Conservation (phyloP, 257 asterid genomes). For the Linaria vulgaris region DNA sequence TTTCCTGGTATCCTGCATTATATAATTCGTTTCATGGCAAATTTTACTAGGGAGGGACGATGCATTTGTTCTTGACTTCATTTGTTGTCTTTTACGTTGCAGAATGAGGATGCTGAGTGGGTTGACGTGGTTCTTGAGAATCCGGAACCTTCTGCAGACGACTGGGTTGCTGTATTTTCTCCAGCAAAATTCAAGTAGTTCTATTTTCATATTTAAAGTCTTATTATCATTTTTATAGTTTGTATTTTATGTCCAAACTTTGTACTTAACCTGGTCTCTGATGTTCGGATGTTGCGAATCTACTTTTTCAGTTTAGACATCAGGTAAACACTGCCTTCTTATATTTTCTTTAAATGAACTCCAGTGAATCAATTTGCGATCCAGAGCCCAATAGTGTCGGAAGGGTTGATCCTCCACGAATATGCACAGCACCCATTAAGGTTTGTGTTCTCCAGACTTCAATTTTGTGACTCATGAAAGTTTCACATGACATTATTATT, state of each 20-base stretch:
- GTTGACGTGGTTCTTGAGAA: conserved; percentile 31
- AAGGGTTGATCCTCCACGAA: conserved; percentile 33
- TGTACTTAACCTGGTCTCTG: too few relatives aligned
- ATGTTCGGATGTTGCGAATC: too few relatives aligned
- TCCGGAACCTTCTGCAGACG: conserved; percentile 42
- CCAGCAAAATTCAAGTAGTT: conserved; percentile 36
- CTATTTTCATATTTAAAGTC: not conserved
- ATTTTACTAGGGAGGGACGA: too few relatives aligned
- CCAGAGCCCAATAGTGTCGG: conserved; percentile 22
- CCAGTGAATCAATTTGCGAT: conserved; percentile 42
- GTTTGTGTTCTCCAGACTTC: conserved; percentile 19
- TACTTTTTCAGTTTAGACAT: too few relatives aligned
- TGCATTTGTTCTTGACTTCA: too few relatives aligned
- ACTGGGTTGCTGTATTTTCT: conserved; percentile 49
- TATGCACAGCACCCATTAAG: conserved; percentile 58
- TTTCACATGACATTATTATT: too few relatives aligned
- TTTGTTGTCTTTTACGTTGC: not conserved
- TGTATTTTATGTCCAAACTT: not conserved
- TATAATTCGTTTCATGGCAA: too few relatives aligned
- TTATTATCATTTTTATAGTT: not conserved
- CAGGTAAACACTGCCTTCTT: too few relatives aligned
- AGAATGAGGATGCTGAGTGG: conserved; percentile 51
- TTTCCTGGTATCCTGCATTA: too few relatives aligned
- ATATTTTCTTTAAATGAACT: not conserved
- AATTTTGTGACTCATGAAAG: not conserved